A percentile compares a stretch with the other conserved stretches of the same genome.
These are phyloP conservation scores for Byssochlamys sp. DNA, from an alignment of 2,329 filamentous ascomycete species.

Conservation along the genomic window DNA sequence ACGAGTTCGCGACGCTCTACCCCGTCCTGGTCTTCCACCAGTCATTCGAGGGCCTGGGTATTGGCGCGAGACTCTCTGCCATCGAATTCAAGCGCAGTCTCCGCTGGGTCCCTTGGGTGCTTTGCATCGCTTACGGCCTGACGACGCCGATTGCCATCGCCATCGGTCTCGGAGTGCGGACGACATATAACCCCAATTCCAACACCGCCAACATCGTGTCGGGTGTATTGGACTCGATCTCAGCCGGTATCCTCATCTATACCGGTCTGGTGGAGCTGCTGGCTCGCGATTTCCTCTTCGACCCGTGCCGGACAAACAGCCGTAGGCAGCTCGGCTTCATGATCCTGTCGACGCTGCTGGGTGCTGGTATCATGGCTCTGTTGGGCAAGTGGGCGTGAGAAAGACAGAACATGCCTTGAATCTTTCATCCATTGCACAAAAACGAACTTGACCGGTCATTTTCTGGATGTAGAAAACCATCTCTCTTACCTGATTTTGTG, in stretches of 20 bases:
- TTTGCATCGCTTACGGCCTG: constrained; percentile 42
- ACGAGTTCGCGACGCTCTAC: constrained; percentile 50
- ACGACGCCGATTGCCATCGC: constrained; percentile 45
- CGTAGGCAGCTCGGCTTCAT: constrained; percentile 33
- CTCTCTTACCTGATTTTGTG: too few species aligned
- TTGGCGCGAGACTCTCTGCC: constrained; percentile 50
- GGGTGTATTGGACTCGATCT: constrained; percentile 40
- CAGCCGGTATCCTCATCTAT: constrained; percentile 43
- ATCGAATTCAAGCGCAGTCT: constrained; percentile 41
- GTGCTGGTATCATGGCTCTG: constrained; percentile 40
- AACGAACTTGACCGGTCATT: too few species aligned
- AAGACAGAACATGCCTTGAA: neutral
- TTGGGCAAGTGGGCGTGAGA: constrained; percentile 43
- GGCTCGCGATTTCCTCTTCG: constrained; percentile 44
- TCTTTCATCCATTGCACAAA: too few species aligned
- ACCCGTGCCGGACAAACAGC: constrained; percentile 35
- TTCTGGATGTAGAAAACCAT: too few species aligned
- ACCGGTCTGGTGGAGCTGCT: constrained; percentile 43
- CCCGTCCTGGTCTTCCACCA: constrained; percentile 56
- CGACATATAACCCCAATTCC: constrained; percentile 33
- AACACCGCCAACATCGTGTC: constrained; percentile 37
- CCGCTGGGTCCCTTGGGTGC: constrained; percentile 40
- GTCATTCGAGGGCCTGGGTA: constrained; percentile 54
- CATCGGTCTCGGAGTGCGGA: constrained; percentile 40
- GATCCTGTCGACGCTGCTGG: constrained; percentile 31